phyloP scores from a whole-genome alignment of 352 stramenopile species.

The Phytophthora pluvialis region DNA sequence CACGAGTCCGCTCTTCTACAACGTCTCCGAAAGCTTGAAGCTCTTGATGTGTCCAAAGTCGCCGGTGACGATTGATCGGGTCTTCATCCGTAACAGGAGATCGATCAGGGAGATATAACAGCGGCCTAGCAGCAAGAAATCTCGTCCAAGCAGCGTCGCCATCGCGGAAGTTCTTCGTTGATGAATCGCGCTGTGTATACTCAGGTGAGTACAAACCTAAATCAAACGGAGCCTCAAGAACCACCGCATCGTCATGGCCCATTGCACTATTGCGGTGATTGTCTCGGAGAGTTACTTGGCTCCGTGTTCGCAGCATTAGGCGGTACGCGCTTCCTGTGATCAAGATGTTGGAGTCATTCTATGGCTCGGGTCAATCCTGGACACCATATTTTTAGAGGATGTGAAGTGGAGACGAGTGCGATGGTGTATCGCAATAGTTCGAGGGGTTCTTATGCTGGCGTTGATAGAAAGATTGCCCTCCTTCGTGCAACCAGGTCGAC shows the following conservation, averaged over 20 bases:
- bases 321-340: neutral
- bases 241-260: neutral
- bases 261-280: neutral
- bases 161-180: conserved; percentile 22
- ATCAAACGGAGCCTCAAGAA: conserved; percentile 36
- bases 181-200: conserved; percentile 36
- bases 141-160: conserved; percentile 38
- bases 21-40: conserved; percentile 47
- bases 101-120: conserved; percentile 61
- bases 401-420: conserved; percentile 15
- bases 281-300: neutral
- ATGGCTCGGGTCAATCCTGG: neutral
- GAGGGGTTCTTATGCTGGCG: conserved; percentile 27
- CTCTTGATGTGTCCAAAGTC: conserved; percentile 57
- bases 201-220: conserved; percentile 46
- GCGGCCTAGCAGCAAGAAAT: conserved; percentile 38
- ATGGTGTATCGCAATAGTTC: conserved; percentile 26
- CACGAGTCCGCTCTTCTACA: conserved; percentile 43
- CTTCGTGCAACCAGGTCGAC: conserved; percentile 3
- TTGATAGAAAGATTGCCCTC: neutral
- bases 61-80: conserved; percentile 32
- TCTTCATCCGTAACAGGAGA: conserved; percentile 51
- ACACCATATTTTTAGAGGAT: conserved; percentile 36
- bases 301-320: conserved; percentile 7
- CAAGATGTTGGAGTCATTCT: neutral